Conservation (phyloP, 768 basidiomycete genomes). For the Auricularia cornea region DNA sequence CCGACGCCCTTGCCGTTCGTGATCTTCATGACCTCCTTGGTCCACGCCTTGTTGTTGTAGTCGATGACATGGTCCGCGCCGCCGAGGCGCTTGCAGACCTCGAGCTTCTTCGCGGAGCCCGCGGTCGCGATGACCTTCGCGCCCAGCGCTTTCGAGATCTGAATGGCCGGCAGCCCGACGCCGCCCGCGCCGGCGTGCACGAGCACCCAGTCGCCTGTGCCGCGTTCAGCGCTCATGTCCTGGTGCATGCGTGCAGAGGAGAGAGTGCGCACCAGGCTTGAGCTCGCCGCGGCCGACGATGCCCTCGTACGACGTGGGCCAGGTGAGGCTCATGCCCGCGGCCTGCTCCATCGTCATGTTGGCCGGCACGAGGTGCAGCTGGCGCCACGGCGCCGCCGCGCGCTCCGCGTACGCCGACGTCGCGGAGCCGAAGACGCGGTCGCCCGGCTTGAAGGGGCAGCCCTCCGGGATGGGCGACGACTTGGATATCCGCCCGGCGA, state of each 20-base stretch:
- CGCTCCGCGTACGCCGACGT: conserved; percentile 80
- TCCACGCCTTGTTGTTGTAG: conserved; percentile 72
- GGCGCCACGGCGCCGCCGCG: conserved; percentile 44
- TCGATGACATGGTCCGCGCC: conserved; percentile 80
- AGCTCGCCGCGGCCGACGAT: conserved; percentile 77
- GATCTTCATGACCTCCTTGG: conserved; percentile 77
- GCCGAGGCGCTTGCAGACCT: conserved; percentile 63
- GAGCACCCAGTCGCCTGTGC: conserved; percentile 78
- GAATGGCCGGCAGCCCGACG: conserved; percentile 72
- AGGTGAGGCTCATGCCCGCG: conserved; percentile 78
- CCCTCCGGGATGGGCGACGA: conserved; percentile 70
- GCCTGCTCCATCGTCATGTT: conserved; percentile 78
- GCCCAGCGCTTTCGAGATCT: conserved; percentile 52
- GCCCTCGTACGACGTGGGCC: conserved; percentile 90
- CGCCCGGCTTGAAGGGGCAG: conserved; percentile 72
- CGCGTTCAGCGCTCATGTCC: neutral
- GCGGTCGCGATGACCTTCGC: conserved; percentile 94
- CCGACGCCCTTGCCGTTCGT: conserved; percentile 78
- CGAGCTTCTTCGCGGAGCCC: conserved; percentile 68
- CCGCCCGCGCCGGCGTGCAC: conserved; percentile 96
- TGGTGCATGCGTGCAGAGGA: too few relatives aligned
- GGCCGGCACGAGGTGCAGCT: conserved; percentile 61
- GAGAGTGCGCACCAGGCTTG: conserved; percentile 55
- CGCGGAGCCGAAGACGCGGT: conserved; percentile 77
- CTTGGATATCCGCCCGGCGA: conserved; percentile 66